Base-by-base conservation (phyloP, 306 rosid genomes). In the Cercis canadensis region DNA sequence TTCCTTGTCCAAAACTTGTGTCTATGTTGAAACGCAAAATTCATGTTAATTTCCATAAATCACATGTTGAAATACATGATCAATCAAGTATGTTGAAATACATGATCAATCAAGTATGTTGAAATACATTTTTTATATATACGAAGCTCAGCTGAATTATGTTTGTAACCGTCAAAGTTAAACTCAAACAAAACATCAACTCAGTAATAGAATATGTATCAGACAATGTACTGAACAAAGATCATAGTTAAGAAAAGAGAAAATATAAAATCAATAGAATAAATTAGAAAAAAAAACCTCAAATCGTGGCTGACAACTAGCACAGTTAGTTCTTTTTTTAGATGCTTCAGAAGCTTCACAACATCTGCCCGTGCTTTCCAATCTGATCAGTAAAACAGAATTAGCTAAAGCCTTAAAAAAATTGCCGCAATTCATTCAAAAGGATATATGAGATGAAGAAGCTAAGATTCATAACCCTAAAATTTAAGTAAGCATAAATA, bases 321-420 rank as follows among this genome's bases (percentile, higher is more conserved):
- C 67, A 93, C 80, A 31, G 94, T 85, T 58, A 93, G 75, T 52
- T 93, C 92, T 71, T 84, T 88, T 79, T 90, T 93, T 18, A 93
- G 88, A 82, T 84, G 83, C 90, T 81, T 80, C 59, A 93, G 82
- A 77, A 93, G 97, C 86, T 88, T 90, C 80, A 90, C 96, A 73
- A 90, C 87, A 79, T 90, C 97, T 3, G 87, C 87, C 17, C 92
- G 96, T 56, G 97, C 97, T 79, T 88, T 90, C 98, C 97, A 93
- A 88, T 90, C 98, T 93, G 80, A 76, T 40, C 61, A 81, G 17
- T 36, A 13, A 34, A 47, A 9, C 45, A 56, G 18, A 62, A 73
- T 63, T 24, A 76, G 74, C 34, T 52, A 72, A 50, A 73, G 43
- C 69, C 29, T 70, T 17, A n/a, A 36, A 72, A n/a, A 74, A 60